phyloP scores from a whole-genome alignment of 1,139 yeast species.

The Suhomyces bribrorum region DNA sequence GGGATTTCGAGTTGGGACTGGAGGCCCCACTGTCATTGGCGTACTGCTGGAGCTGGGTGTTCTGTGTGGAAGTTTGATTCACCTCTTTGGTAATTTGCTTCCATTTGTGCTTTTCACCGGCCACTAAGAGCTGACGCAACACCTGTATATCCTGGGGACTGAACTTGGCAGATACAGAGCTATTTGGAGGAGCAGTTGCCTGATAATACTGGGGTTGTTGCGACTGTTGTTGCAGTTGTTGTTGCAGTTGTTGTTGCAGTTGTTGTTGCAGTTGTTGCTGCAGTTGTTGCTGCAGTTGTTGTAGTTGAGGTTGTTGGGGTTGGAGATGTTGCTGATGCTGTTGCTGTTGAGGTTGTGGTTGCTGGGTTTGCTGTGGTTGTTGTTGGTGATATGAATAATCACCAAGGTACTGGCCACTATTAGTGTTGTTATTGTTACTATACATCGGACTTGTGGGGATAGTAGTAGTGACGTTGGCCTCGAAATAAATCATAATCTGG shows the following conservation, averaged over 20 bases:
- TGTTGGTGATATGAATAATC: constrained; percentile 19
- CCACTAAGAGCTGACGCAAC: constrained; percentile 38
- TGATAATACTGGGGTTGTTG: constrained; percentile 9
- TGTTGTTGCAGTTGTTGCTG: constrained; percentile 15
- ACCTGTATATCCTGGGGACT: constrained; percentile 41
- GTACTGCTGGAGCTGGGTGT: constrained; percentile 10
- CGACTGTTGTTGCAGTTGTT: constrained; percentile 8
- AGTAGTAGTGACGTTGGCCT: constrained; percentile 23
- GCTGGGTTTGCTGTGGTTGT: constrained; percentile 2
- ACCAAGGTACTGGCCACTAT: constrained; percentile 14
- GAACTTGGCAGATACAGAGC: constrained; percentile 26
- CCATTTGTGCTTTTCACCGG: constrained; percentile 51
- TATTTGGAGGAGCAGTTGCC: constrained; percentile 9
- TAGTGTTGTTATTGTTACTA: constrained; percentile 11
- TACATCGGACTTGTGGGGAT: constrained; percentile 17
- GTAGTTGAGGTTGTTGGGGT: constrained; percentile 2
- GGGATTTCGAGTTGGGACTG: constrained; percentile 13
- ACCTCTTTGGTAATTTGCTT: constrained; percentile 49
- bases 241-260: constrained; percentile 15
- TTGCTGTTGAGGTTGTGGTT: constrained; percentile 4
- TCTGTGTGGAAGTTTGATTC: constrained; percentile 27
- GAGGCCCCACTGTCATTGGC: constrained; percentile 7
- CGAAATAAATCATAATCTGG: constrained; percentile 20
- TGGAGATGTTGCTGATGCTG: constrained; percentile 8
- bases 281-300: constrained; percentile 8